Percentiles rank a stretch among this genome's conserved stretches.
phyloP scores from a whole-genome alignment of 306 rosid genomes.

The Styphnolobium japonicum region DNA sequence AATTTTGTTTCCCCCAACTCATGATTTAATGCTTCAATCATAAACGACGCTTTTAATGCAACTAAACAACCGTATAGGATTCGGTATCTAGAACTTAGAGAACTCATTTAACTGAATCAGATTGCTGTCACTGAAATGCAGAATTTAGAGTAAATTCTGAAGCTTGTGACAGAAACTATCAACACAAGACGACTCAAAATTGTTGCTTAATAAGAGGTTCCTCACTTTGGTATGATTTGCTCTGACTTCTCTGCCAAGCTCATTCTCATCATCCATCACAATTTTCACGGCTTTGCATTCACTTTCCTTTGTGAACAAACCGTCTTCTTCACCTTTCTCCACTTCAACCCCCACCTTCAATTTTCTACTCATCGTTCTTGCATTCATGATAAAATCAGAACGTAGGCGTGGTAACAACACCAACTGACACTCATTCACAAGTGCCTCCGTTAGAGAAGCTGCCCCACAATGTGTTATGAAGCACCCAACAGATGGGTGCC shows the following conservation, averaged over 20 bases:
- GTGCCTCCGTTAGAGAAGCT: neutral
- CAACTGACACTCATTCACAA: neutral
- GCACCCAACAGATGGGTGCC: neutral
- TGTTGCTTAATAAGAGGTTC: neutral
- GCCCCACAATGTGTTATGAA: no score
- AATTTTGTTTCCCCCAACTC: no score
- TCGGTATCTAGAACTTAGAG: no score
- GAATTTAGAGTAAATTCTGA: neutral
- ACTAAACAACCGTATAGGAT: no score
- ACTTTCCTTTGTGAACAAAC: neutral
- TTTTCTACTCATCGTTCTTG: no score
- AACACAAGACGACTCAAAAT: neutral
- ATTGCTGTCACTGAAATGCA: neutral
- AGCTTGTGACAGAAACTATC: neutral
- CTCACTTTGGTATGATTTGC: neutral
- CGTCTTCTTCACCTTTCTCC: conserved; percentile 8
- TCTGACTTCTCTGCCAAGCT: neutral
- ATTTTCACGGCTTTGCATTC: no score
- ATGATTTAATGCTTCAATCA: no score
- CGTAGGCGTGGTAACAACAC: no score
- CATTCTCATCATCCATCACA: neutral
- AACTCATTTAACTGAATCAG: no score
- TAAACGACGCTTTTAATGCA: no score
- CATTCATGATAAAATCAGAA: no score
- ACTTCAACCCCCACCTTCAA: no score